phyloP scores from a whole-genome alignment of 2,329 filamentous ascomycete genomes.

The Arthrobotrys musiformis region DNA sequence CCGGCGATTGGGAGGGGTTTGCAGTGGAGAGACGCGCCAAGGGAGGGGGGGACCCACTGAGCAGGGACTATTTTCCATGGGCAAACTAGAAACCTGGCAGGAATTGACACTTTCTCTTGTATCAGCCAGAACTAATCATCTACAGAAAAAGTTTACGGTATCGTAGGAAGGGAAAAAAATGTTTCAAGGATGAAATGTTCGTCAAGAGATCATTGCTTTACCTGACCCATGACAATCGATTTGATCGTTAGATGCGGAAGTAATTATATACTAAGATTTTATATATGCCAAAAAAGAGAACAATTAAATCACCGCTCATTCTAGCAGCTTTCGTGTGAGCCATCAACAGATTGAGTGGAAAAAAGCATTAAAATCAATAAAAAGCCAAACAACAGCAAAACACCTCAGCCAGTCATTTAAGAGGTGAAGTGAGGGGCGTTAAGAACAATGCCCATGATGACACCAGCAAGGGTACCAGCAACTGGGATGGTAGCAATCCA shows the following conservation, averaged over 20 bases:
- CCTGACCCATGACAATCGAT: background rate
- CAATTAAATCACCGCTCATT: slow-evolving; percentile 9
- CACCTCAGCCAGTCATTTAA: slow-evolving; percentile 17
- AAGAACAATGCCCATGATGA: slow-evolving; percentile 72
- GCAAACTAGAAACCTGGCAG: background rate
- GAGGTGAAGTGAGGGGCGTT: slow-evolving; percentile 68
- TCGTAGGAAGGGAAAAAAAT: background rate
- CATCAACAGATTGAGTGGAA: background rate
- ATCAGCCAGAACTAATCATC: background rate
- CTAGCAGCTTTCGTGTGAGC: slow-evolving; percentile 11
- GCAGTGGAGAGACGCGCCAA: too few species aligned
- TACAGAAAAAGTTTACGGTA: background rate
- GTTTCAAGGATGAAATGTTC: background rate
- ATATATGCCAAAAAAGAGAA: background rate
- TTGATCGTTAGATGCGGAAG: slow-evolving; percentile 5
- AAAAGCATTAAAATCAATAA: background rate
- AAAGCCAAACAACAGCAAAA: background rate
- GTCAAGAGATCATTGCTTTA: background rate
- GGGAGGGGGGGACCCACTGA: background rate
- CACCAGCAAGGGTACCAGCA: slow-evolving; percentile 70
- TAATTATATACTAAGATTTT: slow-evolving; percentile 14
- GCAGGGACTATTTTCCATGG: background rate
- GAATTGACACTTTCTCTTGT: background rate
- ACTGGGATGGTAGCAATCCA: slow-evolving; percentile 72
- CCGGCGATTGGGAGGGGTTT: slow-evolving; percentile 11